These are phyloP conservation scores for Colletotrichum australisinense DNA, from an alignment of 2,329 filamentous ascomycete species.

Conservation along the genomic window DNA sequence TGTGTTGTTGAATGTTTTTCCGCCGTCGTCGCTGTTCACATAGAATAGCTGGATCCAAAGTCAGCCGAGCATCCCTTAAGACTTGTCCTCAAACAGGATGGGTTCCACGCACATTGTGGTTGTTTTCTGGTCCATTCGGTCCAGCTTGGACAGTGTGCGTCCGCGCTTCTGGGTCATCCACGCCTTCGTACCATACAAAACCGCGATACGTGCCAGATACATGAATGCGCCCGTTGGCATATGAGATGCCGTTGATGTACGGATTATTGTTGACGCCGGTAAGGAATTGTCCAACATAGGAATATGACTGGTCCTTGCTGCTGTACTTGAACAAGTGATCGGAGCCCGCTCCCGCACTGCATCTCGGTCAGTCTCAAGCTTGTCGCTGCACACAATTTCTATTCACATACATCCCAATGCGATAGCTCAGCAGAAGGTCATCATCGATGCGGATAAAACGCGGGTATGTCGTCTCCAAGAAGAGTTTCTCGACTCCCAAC, in stretches of 20 bases:
- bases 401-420: constrained; percentile 28
- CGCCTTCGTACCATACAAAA: constrained; percentile 33
- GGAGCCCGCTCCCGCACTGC: constrained; percentile 29
- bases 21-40: constrained; percentile 26
- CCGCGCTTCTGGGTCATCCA: constrained; percentile 24
- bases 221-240: constrained; percentile 23
- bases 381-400: too few relatives aligned
- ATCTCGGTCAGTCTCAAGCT: background rate
- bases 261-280: constrained; percentile 30
- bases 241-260: constrained; percentile 34
- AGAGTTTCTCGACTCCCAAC: constrained; percentile 26
- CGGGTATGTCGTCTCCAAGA: constrained; percentile 30
- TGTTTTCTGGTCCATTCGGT: constrained; percentile 33
- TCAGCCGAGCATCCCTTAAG: background rate
- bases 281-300: constrained; percentile 32
- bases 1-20: constrained; percentile 13
- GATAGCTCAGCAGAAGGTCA: constrained; percentile 26
- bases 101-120: background rate
- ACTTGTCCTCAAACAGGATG: rapidly evolving
- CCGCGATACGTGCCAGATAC: constrained; percentile 33
- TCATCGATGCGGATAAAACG: constrained; percentile 22
- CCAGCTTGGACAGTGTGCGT: constrained; percentile 30
- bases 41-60: constrained; percentile 10
- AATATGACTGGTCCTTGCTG: constrained; percentile 7
- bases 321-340: constrained; percentile 30